Percentiles rank a stretch among this genome's conserved stretches.
Evolutionary conservation across 1,284 basidiomycete species (phyloP).

Genomic region (Ganoderma lucidum): DNA sequence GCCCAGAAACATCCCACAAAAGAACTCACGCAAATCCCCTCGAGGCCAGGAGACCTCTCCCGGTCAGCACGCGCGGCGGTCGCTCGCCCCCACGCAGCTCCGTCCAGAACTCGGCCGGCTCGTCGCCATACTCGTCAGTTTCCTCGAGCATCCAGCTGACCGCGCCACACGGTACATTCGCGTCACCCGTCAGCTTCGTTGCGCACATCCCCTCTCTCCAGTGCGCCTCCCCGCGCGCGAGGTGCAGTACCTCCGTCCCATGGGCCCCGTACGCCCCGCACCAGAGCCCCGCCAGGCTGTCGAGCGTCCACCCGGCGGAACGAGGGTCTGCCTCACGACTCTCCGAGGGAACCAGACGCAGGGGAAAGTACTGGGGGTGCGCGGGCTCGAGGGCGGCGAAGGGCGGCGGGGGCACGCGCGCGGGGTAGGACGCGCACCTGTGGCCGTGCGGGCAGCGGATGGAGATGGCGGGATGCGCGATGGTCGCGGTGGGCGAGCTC

Average conservation of each 20-base stretch:
- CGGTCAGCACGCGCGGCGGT: slow-evolving; percentile 10
- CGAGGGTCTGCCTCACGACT: slow-evolving; percentile 17
- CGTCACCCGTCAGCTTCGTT: slow-evolving; percentile 35
- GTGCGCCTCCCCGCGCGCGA: slow-evolving; percentile 22
- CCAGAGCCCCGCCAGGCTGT: slow-evolving; percentile 34
- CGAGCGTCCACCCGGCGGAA: slow-evolving; percentile 19
- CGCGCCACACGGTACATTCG: slow-evolving; percentile 33
- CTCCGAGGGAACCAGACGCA: slow-evolving; percentile 8
- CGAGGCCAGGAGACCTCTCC: slow-evolving; percentile 17
- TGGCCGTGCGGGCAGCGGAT: slow-evolving; percentile 21
- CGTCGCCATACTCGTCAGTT: slow-evolving; percentile 12
- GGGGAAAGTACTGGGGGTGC: slow-evolving; percentile 35
- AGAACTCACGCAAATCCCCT: slow-evolving; percentile 23
- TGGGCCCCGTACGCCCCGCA: slow-evolving; percentile 31
- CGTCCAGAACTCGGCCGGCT: slow-evolving; percentile 11
- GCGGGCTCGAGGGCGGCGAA: slow-evolving; percentile 27
- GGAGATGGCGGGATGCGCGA: slow-evolving; percentile 32
- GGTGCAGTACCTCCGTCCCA: slow-evolving; percentile 35
- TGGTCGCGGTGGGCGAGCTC: slow-evolving; percentile 20
- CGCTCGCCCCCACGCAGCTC: slow-evolving; percentile 4
- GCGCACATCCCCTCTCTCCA: slow-evolving; percentile 20
- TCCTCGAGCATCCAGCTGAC: slow-evolving; percentile 25
- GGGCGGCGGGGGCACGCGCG: slow-evolving; percentile 21
- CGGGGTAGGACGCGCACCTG: slow-evolving; percentile 18
- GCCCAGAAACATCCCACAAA: background rate